phyloP scores from a whole-genome alignment of 257 asterid species.

The Nicotiana sylvestris region DNA sequence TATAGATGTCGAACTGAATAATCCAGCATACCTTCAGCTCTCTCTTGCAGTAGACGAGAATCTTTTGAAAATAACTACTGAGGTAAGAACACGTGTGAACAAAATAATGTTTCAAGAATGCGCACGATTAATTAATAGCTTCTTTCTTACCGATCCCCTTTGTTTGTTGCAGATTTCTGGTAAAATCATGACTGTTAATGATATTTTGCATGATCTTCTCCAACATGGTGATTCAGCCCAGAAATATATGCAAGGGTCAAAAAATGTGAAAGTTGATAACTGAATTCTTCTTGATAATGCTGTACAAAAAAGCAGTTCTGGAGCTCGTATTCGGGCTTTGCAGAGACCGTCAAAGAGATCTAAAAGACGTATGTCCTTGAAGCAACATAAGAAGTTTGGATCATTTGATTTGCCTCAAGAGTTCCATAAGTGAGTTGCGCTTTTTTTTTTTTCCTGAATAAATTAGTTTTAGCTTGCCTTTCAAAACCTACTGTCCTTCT shows the following conservation, averaged over 20 bases:
- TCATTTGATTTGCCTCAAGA: slow-evolving; percentile 56
- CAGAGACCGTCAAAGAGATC: slow-evolving; percentile 58
- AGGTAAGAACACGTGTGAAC: slow-evolving; percentile 32
- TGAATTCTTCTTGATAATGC: slow-evolving; percentile 78
- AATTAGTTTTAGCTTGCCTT: background rate
- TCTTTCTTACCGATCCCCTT: slow-evolving; percentile 12
- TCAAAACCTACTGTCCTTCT: background rate
- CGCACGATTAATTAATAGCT: background rate
- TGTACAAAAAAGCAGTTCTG: slow-evolving; percentile 42
- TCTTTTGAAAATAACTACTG: slow-evolving; percentile 41
- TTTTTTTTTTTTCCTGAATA: background rate
- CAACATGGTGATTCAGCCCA: slow-evolving; percentile 76
- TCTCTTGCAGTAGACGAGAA: slow-evolving; percentile 56
- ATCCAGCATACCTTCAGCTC: slow-evolving; percentile 64
- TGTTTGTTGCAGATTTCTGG: slow-evolving; percentile 41
- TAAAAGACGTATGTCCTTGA: slow-evolving; percentile 69
- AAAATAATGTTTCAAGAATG: background rate
- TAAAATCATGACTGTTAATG: slow-evolving; percentile 27
- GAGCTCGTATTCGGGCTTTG: slow-evolving; percentile 27
- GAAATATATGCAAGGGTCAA: slow-evolving; percentile 78
- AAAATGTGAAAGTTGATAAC: slow-evolving; percentile 57
- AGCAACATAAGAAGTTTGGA: slow-evolving; percentile 61
- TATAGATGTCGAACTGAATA: slow-evolving; percentile 43
- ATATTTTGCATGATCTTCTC: slow-evolving; percentile 65
- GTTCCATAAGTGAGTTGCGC: slow-evolving; percentile 56